Base-by-base conservation (phyloP, 2,329 filamentous ascomycete species). In the Colletotrichum sp. region DNA sequence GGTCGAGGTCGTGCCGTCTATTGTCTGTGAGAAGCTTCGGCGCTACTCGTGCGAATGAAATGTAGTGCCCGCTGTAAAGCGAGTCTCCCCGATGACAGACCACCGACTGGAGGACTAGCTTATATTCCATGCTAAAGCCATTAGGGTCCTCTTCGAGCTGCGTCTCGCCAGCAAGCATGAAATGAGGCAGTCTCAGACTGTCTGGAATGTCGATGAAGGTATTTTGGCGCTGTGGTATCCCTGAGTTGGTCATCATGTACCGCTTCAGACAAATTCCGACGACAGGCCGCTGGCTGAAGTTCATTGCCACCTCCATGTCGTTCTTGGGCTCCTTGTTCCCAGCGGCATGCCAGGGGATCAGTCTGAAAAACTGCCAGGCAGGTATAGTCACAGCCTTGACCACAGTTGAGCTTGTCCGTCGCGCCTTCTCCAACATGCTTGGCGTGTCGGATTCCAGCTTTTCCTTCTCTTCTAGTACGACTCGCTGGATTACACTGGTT, bases 321-420 rank as follows among this genome's bases (percentile, higher is more conserved):
- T 90, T 92, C 70, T 85, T 84, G 6, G 91, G 91, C 70, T 91
- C 88, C 63, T 82, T 85, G 75, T 88, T 87, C 6, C 86, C 84
- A 5, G 89, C 82, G 3, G 95, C 95, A 82, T 98, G 96, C 96
- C 96, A 98, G 32, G 96, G 96, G 80, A 98, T 95, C 30, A 99
- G 87, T 81, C 94, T 95, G 85, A 98, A 99, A 82, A 99, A 98
- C 81, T 98, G 96, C 96, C 96, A 99, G 3, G 97, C 97, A 48
- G 96, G 96, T 87, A 99, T 98, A 74, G 96, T 93, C 16, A 99
- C 94, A 80, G 98, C 96, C 81, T 96, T 98, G 79, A 86, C 88
- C 72, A 89, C 87, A 3, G 86, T 88, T 15, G 89, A 90, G 12
- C 79, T 87, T 84, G 82, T 88, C 82, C 79, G 82, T 83, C 80